phyloP scores from a whole-genome alignment of 208 protist species.

The Naegleria lovaniensis region DNA sequence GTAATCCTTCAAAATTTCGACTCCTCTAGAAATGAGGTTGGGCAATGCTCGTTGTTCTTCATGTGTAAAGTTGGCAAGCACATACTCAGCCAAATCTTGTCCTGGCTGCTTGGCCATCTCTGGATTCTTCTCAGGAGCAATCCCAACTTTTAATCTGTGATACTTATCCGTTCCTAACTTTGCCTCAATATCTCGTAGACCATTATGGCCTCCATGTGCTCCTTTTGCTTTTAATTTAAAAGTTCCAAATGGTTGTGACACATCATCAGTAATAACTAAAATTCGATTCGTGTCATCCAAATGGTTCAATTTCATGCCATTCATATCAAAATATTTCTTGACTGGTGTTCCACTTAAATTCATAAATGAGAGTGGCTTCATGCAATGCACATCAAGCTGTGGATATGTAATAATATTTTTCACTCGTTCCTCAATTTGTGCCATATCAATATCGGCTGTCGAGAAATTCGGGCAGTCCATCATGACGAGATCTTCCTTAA shows the following conservation, averaged over 20 bases:
- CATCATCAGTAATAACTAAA: neutral
- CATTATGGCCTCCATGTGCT: slow-evolving; percentile 38
- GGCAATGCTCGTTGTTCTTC: neutral
- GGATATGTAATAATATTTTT: slow-evolving; percentile 21
- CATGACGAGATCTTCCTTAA: neutral
- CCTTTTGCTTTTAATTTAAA: slow-evolving; percentile 31
- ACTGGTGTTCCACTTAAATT: slow-evolving; percentile 38
- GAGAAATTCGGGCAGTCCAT: neutral
- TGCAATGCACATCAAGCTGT: slow-evolving; percentile 15
- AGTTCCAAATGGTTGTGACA: slow-evolving; percentile 10
- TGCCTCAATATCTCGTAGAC: slow-evolving; percentile 32
- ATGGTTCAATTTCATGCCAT: neutral
- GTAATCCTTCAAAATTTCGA: neutral
- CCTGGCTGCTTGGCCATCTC: neutral
- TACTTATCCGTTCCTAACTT: slow-evolving; percentile 24
- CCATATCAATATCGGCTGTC: neutral
- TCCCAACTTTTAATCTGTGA: slow-evolving; percentile 14
- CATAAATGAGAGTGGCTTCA: slow-evolving; percentile 36
- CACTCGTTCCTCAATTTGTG: neutral
- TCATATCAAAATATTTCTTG: neutral
- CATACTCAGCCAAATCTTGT: neutral
- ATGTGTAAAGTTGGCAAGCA: neutral
- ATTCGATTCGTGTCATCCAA: neutral
- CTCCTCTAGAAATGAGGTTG: neutral
- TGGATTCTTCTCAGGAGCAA: neutral